Conservation (phyloP, 2,329 filamentous ascomycete genomes). For the Calonectria naviculata region DNA sequence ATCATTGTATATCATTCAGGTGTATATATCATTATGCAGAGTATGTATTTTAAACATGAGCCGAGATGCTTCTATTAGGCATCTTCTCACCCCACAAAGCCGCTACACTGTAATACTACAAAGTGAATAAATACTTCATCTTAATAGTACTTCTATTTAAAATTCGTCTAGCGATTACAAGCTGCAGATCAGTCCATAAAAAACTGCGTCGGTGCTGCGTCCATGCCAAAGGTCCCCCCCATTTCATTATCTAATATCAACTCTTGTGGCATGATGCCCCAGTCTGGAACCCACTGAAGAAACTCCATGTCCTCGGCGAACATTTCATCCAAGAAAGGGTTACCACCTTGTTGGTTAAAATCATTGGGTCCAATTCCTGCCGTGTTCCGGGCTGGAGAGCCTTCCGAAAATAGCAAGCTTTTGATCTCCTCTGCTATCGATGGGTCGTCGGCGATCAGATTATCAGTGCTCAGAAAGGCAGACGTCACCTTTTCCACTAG, state of each 20-base stretch:
- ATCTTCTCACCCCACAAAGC: no score
- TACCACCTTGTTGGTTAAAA: not conserved
- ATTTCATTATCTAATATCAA: not conserved
- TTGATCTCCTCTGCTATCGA: not conserved
- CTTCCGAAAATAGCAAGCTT: not conserved
- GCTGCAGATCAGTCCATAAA: not conserved
- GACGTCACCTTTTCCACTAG: not conserved
- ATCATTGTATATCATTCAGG: no score
- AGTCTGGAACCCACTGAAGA: not conserved
- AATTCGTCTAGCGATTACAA: no score
- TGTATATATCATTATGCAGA: no score
- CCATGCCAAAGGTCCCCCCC: not conserved
- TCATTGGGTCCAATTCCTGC: not conserved
- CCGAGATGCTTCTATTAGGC: no score
- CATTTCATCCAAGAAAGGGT: not conserved
- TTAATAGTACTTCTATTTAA: no score
- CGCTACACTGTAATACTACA: no score
- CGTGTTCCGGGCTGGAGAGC: not conserved
- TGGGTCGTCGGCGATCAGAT: not conserved
- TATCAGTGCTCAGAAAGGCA: not conserved
- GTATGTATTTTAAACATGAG: no score
- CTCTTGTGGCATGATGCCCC: not conserved
- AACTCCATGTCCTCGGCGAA: not conserved
- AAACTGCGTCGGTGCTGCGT: not conserved
- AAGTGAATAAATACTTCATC: no score